These are phyloP conservation scores for Penicillium cataractarum DNA, from an alignment of 495 filamentous ascomycete genomes.

Conservation along the genomic window DNA sequence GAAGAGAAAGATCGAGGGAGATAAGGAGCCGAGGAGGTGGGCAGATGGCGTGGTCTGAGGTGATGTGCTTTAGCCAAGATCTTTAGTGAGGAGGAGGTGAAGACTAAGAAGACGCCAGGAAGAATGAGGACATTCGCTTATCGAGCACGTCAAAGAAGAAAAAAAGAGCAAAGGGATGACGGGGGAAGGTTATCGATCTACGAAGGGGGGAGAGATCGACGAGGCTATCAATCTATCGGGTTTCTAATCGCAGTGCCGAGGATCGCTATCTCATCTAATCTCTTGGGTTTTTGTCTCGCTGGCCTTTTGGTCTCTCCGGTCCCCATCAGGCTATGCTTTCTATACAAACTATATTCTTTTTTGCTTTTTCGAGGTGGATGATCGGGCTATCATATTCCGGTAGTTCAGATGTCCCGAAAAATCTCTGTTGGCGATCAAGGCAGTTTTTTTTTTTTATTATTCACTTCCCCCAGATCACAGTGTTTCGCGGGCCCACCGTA, in stretches of 20 bases:
- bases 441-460: constrained; percentile 9
- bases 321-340: background rate
- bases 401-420: background rate
- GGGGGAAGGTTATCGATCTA: constrained; percentile 36
- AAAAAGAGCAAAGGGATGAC: constrained; percentile 16
- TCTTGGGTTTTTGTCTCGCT: too few relatives aligned
- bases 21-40: constrained; percentile 13
- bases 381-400: background rate
- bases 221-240: constrained; percentile 35
- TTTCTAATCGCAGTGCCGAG: constrained; percentile 27
- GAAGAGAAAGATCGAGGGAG: constrained; percentile 7
- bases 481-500: constrained; percentile 34
- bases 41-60: constrained; percentile 10
- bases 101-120: constrained; percentile 18
- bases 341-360: background rate
- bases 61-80: background rate
- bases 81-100: background rate
- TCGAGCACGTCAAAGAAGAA: background rate
- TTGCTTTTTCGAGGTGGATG: background rate
- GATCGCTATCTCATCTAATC: constrained; percentile 32
- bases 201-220: constrained; percentile 33
- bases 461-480: constrained; percentile 38
- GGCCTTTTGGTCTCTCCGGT: background rate
- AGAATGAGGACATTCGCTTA: constrained; percentile 5
- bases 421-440: constrained; percentile 10